phyloP scores from a whole-genome alignment of 2,329 filamentous ascomycete genomes.

The Fusarium lyarnte region DNA sequence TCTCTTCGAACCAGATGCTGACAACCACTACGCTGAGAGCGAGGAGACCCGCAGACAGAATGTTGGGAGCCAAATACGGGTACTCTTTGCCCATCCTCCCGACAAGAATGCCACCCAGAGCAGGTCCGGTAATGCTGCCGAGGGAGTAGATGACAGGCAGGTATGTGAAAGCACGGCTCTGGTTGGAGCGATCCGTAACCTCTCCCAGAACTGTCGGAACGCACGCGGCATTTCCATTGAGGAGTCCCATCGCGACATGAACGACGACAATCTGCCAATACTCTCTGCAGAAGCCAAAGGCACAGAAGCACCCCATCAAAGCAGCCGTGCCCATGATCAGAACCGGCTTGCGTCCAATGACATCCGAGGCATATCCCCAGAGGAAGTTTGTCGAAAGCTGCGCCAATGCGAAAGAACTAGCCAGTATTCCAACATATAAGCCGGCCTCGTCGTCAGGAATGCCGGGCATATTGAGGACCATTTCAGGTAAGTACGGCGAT shows the following conservation, averaged over 20 bases:
- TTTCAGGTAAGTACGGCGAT: slow-evolving; percentile 91
- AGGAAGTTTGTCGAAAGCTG: slow-evolving; percentile 90
- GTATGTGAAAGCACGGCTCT: slow-evolving; percentile 93
- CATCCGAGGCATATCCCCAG: slow-evolving; percentile 67
- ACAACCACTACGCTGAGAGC: slow-evolving; percentile 77
- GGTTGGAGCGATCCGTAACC: slow-evolving; percentile 93
- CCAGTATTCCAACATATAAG: slow-evolving; percentile 89
- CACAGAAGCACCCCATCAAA: slow-evolving; percentile 81
- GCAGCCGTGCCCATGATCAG: slow-evolving; percentile 83
- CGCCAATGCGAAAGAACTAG: slow-evolving; percentile 89
- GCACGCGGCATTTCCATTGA: slow-evolving; percentile 95
- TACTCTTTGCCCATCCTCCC: slow-evolving; percentile 69
- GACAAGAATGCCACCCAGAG: slow-evolving; percentile 87
- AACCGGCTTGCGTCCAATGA: slow-evolving; percentile 77
- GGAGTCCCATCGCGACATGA: slow-evolving; percentile 88
- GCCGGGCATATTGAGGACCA: slow-evolving; percentile 87
- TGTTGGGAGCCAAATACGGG: slow-evolving; percentile 87
- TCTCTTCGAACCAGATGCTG: slow-evolving; percentile 87
- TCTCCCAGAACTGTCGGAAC: slow-evolving; percentile 95
- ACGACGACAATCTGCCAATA: slow-evolving; percentile 88
- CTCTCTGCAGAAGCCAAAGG: slow-evolving; percentile 85
- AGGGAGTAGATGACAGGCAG: slow-evolving; percentile 95
- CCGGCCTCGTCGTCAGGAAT: slow-evolving; percentile 77
- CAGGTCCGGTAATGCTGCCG: slow-evolving; percentile 90
- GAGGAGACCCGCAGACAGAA: slow-evolving; percentile 79